Percentiles rank a stretch among this genome's conserved stretches.
Evolutionary conservation across 331 rosid species (phyloP).

Genomic region (Acacia pycnantha): DNA sequence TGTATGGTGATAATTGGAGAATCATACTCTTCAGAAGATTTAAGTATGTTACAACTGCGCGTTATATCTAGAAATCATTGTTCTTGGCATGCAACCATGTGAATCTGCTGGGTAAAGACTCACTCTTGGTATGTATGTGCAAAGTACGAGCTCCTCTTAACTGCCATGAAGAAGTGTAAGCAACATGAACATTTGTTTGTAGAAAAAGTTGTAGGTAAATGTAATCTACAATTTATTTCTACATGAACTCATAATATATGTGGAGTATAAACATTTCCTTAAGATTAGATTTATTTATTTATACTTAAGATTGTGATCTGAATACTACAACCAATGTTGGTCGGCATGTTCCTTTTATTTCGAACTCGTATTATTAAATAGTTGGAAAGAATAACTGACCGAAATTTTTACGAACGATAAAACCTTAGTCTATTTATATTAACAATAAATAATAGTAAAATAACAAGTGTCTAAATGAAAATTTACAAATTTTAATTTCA

Average conservation of each 20-base stretch:
- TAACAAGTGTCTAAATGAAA: too few relatives aligned
- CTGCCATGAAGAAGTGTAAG: not conserved
- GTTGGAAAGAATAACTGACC: too few relatives aligned
- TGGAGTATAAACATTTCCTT: not conserved
- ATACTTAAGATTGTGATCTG: not conserved
- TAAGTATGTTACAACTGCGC: constrained; percentile 13
- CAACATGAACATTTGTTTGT: not conserved
- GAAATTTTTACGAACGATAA: too few relatives aligned
- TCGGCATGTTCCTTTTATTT: too few relatives aligned
- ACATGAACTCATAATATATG: not conserved
- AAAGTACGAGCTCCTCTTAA: not conserved
- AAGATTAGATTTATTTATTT: not conserved
- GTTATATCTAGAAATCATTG: not conserved
- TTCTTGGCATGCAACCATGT: not conserved
- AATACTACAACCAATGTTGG: too few relatives aligned
- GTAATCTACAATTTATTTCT: not conserved
- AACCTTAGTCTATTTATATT: too few relatives aligned
- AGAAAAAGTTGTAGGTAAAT: not conserved
- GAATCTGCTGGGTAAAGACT: not conserved
- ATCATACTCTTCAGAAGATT: constrained; percentile 3
- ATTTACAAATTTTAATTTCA: too few relatives aligned
- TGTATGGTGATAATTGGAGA: constrained; percentile 26
- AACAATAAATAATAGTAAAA: too few relatives aligned
- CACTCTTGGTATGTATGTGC: not conserved
- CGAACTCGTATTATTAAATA: too few relatives aligned